Percentiles rank a stretch among this genome's conserved stretches.
phyloP scores from a whole-genome alignment of 75 land plant genomes.

The Pinus taeda region DNA sequence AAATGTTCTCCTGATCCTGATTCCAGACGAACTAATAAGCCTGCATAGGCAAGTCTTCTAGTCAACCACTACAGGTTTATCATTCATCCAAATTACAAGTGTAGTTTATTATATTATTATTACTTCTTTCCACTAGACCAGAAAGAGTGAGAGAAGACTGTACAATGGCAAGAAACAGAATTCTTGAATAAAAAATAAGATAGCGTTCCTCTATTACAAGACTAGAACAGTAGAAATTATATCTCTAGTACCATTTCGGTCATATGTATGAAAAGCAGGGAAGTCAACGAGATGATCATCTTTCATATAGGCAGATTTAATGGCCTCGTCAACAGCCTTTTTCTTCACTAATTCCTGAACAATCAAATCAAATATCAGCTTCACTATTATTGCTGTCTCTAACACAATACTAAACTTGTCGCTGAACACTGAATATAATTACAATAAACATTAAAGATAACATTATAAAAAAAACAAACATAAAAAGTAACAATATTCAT shows the following conservation, averaged over 20 bases:
- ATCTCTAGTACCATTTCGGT: slow-evolving; percentile 58
- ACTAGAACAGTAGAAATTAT: neutral
- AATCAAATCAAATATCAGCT: neutral
- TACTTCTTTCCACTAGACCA: neutral
- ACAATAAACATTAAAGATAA: too few relatives aligned
- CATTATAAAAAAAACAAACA: too few relatives aligned
- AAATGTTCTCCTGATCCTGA: slow-evolving; percentile 69
- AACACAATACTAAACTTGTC: too few relatives aligned
- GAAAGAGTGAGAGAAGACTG: neutral
- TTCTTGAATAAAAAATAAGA: neutral
- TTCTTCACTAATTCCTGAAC: slow-evolving; percentile 70
- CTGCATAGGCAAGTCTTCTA: slow-evolving; percentile 26
- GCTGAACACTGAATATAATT: too few relatives aligned
- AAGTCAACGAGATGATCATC: slow-evolving; percentile 62
- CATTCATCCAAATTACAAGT: neutral
- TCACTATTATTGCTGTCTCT: too few relatives aligned
- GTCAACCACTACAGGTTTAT: slow-evolving; percentile 6
- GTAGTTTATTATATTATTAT: neutral
- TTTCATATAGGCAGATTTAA: slow-evolving; percentile 58
- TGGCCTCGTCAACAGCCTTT: slow-evolving; percentile 56
- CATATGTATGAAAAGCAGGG: slow-evolving; percentile 59
- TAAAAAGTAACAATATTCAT: too few relatives aligned
- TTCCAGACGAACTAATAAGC: slow-evolving; percentile 60
- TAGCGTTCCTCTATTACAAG: neutral
- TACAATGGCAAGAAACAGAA: neutral